Evolutionary conservation across 345 rosid species (phyloP), one percentile per base, ranked within the genome.

Genomic region (Excoecaria cochinchinensis): DNA sequence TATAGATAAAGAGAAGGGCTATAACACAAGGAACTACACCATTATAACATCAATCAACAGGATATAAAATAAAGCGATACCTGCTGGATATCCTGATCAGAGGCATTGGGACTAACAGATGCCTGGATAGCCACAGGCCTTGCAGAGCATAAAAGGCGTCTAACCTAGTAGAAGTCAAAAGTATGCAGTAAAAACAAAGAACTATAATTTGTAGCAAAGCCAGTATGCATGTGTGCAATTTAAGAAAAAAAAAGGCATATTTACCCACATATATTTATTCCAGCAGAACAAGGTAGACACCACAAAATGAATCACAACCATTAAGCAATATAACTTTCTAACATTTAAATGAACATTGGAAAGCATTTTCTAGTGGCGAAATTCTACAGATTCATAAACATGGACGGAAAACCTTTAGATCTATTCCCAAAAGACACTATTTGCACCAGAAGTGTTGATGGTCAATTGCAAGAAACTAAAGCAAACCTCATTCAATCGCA

Each of bases 61-160:
- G 57, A 57, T 17, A 59, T 57, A 8, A 71, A 73, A 36, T 7
- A 74, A 25, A 69, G 42, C 31, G 31, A 52, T 83, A 92, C 99
- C 97, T 95, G 98, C 80, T 95, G 99, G 79, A 90, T 89, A 76
- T 95, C 99, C 86, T 95, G 98, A 76, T 95, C 98, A 31, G 97
- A 85, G 74, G 91, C 84, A 81, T 87, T 89, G 56, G 97, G 92
- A 77, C 88, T 89, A 69, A 79, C 86, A 71, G 98, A 85, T 70
- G 94, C 90, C 74, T 92, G 95, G 82, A 92, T 82, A 42, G 94
- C 97, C 78, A 92, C 94, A 58, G 97, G 90, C 81, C 86, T 88
- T 60, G 99, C 87, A 70, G 99, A 95, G 82, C 98, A 87, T 79
- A 95, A 66, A 82, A 92, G 85, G 52, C 98, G 98, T 63, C 99